These are phyloP conservation scores for Coprinopsis marcescibilis DNA, from an alignment of 768 basidiomycete species.

Conservation along the genomic window DNA sequence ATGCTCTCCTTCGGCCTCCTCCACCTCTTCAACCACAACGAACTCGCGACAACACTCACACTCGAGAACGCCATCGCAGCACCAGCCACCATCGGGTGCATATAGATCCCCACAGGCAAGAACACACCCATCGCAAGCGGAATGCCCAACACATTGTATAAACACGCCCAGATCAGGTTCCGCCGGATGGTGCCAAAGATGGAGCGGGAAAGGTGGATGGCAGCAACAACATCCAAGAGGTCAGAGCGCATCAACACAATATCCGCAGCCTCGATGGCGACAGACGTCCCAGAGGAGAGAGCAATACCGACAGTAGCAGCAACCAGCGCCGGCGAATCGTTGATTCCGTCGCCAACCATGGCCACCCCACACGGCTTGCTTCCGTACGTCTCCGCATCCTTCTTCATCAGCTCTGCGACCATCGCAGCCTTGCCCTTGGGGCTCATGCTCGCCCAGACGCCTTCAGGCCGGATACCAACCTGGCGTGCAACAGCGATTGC, in stretches of 20 bases:
- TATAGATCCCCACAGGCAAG: slow-evolving; percentile 84
- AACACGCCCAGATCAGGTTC: slow-evolving; percentile 94
- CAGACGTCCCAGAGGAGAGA: slow-evolving; percentile 91
- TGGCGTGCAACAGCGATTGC: slow-evolving; percentile 86
- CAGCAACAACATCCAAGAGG: slow-evolving; percentile 94
- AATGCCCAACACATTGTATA: slow-evolving; percentile 90
- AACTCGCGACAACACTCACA: slow-evolving; percentile 91
- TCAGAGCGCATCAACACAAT: slow-evolving; percentile 97
- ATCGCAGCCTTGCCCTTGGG: slow-evolving; percentile 93
- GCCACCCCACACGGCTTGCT: slow-evolving; percentile 50
- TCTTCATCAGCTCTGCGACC: slow-evolving; percentile 73
- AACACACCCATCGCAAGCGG: slow-evolving; percentile 98
- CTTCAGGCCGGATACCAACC: slow-evolving; percentile 77
- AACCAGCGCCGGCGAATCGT: slow-evolving; percentile 96
- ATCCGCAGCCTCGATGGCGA: slow-evolving; percentile 97
- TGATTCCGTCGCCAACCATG: slow-evolving; percentile 97
- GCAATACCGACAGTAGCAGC: slow-evolving; percentile 96
- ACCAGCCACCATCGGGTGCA: slow-evolving; percentile 99
- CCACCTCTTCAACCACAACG: slow-evolving; percentile 84
- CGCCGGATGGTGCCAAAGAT: slow-evolving; percentile 90
- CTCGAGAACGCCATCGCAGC: slow-evolving; percentile 98
- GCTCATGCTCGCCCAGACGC: slow-evolving; percentile 89
- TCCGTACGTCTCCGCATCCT: slow-evolving; percentile 72
- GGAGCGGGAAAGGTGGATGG: slow-evolving; percentile 79
- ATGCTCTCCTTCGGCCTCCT: slow-evolving; percentile 61